Percentiles rank a stretch among this genome's conserved stretches.
Conservation (phyloP, 495 filamentous ascomycete genomes). For the Viridothelium virens region DNA sequence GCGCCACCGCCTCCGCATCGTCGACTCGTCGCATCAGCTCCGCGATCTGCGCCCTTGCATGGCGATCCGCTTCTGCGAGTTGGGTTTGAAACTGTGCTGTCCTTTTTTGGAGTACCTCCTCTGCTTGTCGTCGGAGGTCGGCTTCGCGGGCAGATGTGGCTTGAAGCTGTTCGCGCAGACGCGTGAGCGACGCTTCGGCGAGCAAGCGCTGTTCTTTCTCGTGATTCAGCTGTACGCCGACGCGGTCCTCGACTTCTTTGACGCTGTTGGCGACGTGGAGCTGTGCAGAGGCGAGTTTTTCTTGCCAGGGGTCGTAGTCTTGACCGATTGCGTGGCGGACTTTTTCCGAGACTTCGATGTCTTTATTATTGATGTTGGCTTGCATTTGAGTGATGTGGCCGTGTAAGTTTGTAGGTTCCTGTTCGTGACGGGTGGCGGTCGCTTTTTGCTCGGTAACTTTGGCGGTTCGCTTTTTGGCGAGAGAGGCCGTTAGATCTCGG, state of each 20-base stretch:
- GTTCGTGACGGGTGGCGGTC: not conserved
- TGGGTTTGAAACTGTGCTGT: not conserved
- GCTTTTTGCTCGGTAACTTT: not conserved
- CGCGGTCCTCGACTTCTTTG: too few relatives aligned
- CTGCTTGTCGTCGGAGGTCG: not conserved
- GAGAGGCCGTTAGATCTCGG: not conserved
- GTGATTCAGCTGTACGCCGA: too few relatives aligned
- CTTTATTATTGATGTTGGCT: not conserved
- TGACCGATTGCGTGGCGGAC: not conserved
- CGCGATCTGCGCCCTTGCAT: not conserved
- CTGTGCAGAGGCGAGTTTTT: too few relatives aligned
- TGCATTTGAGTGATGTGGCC: not conserved
- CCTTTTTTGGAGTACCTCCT: not conserved
- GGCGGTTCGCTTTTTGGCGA: too few relatives aligned
- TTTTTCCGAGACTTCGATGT: not conserved
- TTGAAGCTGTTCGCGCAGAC: too few relatives aligned
- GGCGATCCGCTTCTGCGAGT: not conserved
- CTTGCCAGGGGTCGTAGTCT: not conserved
- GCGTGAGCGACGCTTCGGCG: too few relatives aligned
- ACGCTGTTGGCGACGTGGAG: too few relatives aligned
- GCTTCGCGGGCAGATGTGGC: too few relatives aligned
- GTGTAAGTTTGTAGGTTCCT: not conserved
- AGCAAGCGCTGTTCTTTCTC: too few relatives aligned
- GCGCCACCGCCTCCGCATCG: not conserved
- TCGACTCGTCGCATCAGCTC: not conserved